Evolutionary conservation across 2,329 filamentous ascomycete species (phyloP), one percentile per base, ranked within the genome.

Genomic region (Colletotrichum spinosum): DNA sequence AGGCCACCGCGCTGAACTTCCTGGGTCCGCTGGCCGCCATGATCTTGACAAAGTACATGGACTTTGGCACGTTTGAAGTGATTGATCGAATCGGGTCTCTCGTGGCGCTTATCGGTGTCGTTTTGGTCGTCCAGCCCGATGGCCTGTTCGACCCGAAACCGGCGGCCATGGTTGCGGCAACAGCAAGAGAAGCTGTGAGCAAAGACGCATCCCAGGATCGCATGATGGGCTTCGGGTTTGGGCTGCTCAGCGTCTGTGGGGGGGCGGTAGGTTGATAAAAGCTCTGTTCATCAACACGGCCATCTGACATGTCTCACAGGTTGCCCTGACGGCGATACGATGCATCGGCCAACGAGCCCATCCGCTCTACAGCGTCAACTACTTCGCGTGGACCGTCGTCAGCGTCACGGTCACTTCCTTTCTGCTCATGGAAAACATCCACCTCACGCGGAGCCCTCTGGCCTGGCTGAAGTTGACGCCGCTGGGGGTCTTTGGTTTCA

Each of bases 1-100:
- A 65, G 35, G 62, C 62, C 8, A 65, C 57, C 5, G 62, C 62
- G 4, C 35, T 65, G 39, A 65, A 65, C 11, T 65, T 65, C 12
- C 51, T 65, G 1, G 62, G 62, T 0, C 62, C 62, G 10, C 57
- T 65, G 10, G 41, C 52, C 2, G 62, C 62, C 9, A 65, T 65
- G 62, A 55, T 65, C 5, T 8, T 65, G 17, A 65, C 45, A 4
- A 54, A 57, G 7, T 65, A 55, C 8, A 38, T 65, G 8, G 56
- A 65, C 10, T 65, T 35, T 15, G 57, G 57, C 3, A 61, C 57
- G 1, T 61, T 65, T 2, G 57, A 55, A 34, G 50, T 65, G 1
- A 17, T 55, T 17, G 62, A 65, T 11, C 46, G 57, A 5, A 33
- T 65, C 4, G 51, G 57, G 2, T 39, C 62, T 8, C 10, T 65